Evolutionary conservation across 768 basidiomycete species (phyloP).

Genomic region (Lyophyllum decastes): DNA sequence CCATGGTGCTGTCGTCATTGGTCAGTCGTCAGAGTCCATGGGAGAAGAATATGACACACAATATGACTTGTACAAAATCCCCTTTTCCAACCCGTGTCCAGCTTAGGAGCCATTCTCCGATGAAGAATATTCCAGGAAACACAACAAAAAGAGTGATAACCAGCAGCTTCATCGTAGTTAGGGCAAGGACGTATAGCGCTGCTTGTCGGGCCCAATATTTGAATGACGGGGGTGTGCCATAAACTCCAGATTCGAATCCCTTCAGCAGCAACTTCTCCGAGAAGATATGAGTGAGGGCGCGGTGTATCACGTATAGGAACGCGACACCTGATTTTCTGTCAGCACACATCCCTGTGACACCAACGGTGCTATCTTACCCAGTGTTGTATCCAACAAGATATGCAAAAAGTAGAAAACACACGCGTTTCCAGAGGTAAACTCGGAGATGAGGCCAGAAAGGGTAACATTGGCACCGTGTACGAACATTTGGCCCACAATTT

Average conservation of each 20-base stretch:
- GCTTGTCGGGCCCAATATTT: constrained; percentile 77
- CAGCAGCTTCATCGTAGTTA: constrained; percentile 88
- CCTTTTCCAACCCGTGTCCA: constrained; percentile 70
- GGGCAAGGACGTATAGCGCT: constrained; percentile 76
- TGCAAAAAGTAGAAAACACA: constrained; percentile 94
- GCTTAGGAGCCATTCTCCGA: constrained; percentile 87
- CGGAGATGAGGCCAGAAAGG: constrained; percentile 76
- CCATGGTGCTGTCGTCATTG: constrained; percentile 68
- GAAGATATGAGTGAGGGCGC: constrained; percentile 62
- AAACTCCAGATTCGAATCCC: constrained; percentile 85
- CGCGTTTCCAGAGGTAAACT: constrained; percentile 73
- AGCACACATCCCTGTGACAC: background rate
- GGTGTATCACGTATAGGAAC: constrained; percentile 75
- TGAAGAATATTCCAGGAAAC: constrained; percentile 66
- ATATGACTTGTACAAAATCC: constrained; percentile 73
- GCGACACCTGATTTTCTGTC: constrained; percentile 62
- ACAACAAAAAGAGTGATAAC: constrained; percentile 76
- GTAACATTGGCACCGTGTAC: constrained; percentile 80
- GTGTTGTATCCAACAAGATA: constrained; percentile 87
- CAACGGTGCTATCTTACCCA: constrained; percentile 55
- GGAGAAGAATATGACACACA: constrained; percentile 51
- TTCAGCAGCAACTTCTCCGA: constrained; percentile 64
- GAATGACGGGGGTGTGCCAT: constrained; percentile 81
- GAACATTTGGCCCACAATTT: constrained; percentile 83
- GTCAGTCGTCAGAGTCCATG: background rate